Evolutionary conservation across 441 rosid genomes (phyloP), one percentile per base, ranked within the genome.

Genomic region (Bocquillonia castaneifolia): DNA sequence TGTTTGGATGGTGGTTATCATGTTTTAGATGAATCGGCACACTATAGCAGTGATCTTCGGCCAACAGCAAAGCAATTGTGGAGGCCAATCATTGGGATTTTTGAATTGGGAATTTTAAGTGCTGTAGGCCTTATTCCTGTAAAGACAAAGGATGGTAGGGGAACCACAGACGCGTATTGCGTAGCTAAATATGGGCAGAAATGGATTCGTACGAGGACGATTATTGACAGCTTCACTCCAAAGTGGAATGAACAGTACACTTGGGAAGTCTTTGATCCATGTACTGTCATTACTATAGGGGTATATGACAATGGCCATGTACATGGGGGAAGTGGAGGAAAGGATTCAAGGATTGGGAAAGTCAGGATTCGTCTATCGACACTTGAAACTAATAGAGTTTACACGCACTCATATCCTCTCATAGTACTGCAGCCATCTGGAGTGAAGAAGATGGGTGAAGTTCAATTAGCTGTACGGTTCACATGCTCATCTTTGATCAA

Each of bases 171-270:
- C 75, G 96, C 98, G 3, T 92, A 88, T 39, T 92, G 98, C 48
- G 98, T 88, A 23, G 98, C 98, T 34, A 92, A 92, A 74, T 92
- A 92, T 6, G 98, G 98, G 22, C 93, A 88, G 80, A 92, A 92
- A 76, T 92, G 98, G 98, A 79, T 90, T 47, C 82, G 97, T 56
- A 90, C 97, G 18, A 82, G 97, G 77, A 90, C 97, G 8, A 88
- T 92, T 40, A 84, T 84, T 0, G 97, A 88, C 76, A 86, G 84
- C 70, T 84, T 83, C 34, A 67, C 75, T 59, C 98, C 98, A 20
- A 85, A 69, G 75, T 92, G 98, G 98, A 92, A 92, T 42, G 98
- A 90, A 77, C 96, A 92, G 65, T 92, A 92, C 80, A 92, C 84
- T 22, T 90, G 98, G 98, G 98, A 92, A 81, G 97, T 90, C 74